A percentile compares a stretch with the other conserved stretches of the same genome.
Conservation (phyloP, 2,329 filamentous ascomycete species). For the Fusarium pseudonygamai region DNA sequence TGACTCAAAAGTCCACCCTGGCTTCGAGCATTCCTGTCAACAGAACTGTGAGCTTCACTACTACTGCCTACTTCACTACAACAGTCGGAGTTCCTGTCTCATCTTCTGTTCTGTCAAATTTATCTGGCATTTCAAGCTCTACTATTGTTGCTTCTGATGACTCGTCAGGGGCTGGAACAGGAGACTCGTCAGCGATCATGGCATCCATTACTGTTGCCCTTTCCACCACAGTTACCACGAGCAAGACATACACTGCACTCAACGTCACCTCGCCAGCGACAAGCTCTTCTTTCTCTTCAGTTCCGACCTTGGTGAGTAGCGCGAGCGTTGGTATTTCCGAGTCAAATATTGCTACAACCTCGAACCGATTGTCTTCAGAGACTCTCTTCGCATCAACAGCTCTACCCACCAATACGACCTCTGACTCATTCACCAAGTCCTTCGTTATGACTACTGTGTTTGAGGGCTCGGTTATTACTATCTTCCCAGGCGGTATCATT, state of each 20-base stretch:
- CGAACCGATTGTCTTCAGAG: neutral
- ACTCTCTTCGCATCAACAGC: constrained; percentile 8
- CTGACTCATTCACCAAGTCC: neutral
- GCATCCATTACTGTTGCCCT: neutral
- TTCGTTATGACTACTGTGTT: constrained; percentile 18
- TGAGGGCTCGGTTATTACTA: constrained; percentile 26
- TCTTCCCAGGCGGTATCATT: constrained; percentile 22
- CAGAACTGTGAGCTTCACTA: neutral
- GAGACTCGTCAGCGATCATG: neutral
- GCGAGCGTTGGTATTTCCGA: neutral
- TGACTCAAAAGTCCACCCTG: neutral
- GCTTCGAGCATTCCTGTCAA: neutral
- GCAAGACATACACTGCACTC: neutral
- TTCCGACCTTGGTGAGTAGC: neutral
- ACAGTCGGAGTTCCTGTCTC: neutral
- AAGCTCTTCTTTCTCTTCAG: constrained; percentile 5
- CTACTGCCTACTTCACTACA: constrained; percentile 4
- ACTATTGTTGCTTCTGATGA: neutral
- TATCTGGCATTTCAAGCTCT: neutral
- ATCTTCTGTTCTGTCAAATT: neutral
- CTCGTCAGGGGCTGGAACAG: neutral
- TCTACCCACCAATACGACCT: constrained; percentile 12
- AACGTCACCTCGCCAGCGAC: neutral
- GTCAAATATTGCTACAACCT: neutral
- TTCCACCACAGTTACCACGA: neutral